Base-by-base conservation (phyloP, 208 protist genomes). In the Strigomonas culicis region DNA sequence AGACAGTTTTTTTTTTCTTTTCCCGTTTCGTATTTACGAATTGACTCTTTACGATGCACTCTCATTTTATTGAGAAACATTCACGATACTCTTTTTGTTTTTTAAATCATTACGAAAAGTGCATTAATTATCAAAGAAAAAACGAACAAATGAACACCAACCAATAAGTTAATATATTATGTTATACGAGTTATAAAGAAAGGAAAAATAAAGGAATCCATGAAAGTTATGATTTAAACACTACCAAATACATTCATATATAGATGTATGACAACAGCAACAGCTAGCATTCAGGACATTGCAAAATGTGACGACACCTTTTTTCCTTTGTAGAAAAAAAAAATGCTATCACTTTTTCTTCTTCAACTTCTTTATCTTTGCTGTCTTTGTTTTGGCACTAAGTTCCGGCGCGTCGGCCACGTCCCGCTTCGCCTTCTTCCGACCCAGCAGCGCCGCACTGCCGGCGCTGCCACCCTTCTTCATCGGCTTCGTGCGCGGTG, bases 401-500 rank as follows among this genome's bases (percentile, higher is more conserved):
- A 44, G 8, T 44, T 44, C 10, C 3, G 39, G 39, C 15, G 15
- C 15, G 39, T 17, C 13, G 8, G 39, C 1, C 15, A 15, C 39
- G 11, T 78, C 31, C 59, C 41, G 28, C 43, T 77, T 41, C 41
- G 25, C 46, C n/a, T 67, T 43, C 47, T 59, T 59, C 30, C 15
- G 52, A n/a, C 17, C n/a, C 7, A 19, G 22, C 8, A 34, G 46
- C 30, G 44, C 56, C 11, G 30, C 59, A 51, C 60, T 61, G 44
- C 64, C 63, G 24, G 71, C 46, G 55, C 71, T 69, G 31, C 66
- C 69, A 3, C 36, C 39, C 32, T 59, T 53, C 49, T 53, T 59
- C 30, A 59, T 25, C 28, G 22, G 28, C 27, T 59, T 59, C 53
- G 36, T 59, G 25, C 64, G 25, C n/a, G 17, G n/a, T 27, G 17